These are phyloP conservation scores for Pogostemon cablin DNA, from an alignment of 257 asterid species.

Conservation along the genomic window DNA sequence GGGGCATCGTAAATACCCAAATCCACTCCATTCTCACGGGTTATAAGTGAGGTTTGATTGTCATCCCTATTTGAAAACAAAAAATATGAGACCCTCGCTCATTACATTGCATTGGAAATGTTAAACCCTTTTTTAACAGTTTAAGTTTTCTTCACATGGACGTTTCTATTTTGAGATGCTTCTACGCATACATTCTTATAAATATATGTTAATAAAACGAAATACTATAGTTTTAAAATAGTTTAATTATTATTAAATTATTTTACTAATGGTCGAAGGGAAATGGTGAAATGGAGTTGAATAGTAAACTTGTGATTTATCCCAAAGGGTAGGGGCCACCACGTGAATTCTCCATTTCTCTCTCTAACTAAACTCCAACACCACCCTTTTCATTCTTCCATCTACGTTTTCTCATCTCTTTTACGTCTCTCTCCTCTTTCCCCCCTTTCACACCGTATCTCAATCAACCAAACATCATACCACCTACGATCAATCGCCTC, in stretches of 20 bases:
- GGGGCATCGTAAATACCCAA: too few relatives aligned
- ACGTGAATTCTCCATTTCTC: constrained; percentile 32
- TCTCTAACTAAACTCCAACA: not conserved
- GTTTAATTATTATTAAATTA: too few relatives aligned
- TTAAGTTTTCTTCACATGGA: too few relatives aligned
- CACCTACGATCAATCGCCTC: not conserved
- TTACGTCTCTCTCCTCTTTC: constrained; percentile 30
- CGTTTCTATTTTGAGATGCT: too few relatives aligned
- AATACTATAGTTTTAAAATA: not conserved
- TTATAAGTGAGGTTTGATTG: too few relatives aligned
- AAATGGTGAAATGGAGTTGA: constrained; percentile 24
- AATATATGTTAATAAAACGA: too few relatives aligned
- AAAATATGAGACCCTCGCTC: too few relatives aligned
- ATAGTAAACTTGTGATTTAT: constrained; percentile 36
- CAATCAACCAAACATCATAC: not conserved
- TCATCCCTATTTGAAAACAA: too few relatives aligned
- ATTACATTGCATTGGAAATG: too few relatives aligned
- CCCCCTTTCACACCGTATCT: not conserved
- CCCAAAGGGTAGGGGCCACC: constrained; percentile 36
- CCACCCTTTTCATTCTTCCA: constrained; percentile 29
- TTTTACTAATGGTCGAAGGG: not conserved
- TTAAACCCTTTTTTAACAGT: too few relatives aligned
- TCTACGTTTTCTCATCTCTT: constrained; percentile 31
- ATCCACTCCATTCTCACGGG: too few relatives aligned
- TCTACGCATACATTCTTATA: too few relatives aligned